These are phyloP conservation scores for Kwoniella bestiolae DNA, from an alignment of 768 basidiomycete genomes.

Conservation along the genomic window DNA sequence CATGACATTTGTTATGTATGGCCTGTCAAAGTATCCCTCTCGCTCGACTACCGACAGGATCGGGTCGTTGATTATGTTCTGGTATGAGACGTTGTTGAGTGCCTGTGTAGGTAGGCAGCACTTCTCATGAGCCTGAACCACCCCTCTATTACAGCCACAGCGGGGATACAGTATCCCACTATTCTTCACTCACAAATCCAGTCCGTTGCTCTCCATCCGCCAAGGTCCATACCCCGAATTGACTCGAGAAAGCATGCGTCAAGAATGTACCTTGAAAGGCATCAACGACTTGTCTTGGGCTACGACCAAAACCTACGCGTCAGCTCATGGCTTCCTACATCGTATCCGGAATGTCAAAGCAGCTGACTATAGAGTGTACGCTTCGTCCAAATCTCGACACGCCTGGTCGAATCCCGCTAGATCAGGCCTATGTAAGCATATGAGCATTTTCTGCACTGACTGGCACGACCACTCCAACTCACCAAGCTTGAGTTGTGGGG, in stretches of 20 bases:
- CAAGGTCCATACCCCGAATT: constrained; percentile 20
- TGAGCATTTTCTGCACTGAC: too few species aligned
- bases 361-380: not conserved
- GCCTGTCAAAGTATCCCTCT: constrained; percentile 11
- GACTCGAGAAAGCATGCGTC: constrained; percentile 18
- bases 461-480: too few species aligned
- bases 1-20: constrained; percentile 10
- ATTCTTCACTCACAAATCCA: constrained; percentile 27
- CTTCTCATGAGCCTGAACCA: too few species aligned
- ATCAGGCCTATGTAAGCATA: not conserved
- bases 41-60: constrained; percentile 20
- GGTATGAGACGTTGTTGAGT: constrained; percentile 24
- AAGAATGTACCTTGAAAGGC: constrained; percentile 1
- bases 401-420: not conserved
- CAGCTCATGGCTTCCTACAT: too few species aligned
- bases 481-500: not conserved
- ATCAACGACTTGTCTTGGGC: constrained; percentile 18
- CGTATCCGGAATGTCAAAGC: too few species aligned
- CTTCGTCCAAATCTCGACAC: not conserved
- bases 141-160: too few species aligned
- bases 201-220: constrained; percentile 8
- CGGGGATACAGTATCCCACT: too few species aligned
- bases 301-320: not conserved
- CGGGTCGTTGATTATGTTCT: constrained; percentile 28
- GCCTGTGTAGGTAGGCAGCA: constrained; percentile 1